Conservation (phyloP, 192 early-diverging fungal species). For the Spinellus fusiger region DNA sequence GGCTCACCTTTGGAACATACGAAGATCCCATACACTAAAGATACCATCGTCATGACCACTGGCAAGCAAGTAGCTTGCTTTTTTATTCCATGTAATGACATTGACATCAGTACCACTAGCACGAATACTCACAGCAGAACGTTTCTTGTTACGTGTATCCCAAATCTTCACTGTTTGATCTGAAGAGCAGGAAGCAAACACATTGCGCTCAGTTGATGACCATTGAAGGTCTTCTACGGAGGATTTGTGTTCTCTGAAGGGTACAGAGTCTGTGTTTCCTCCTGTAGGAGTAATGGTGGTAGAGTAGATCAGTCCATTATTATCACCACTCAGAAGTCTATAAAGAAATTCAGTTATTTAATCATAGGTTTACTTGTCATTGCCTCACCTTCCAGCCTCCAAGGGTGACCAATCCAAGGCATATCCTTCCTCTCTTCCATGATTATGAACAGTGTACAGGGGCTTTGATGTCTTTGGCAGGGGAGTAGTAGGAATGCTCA, state of each 20-base stretch:
- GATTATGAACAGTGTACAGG: conserved; percentile 73
- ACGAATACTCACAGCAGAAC: conserved; percentile 66
- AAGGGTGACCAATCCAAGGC: conserved; percentile 91
- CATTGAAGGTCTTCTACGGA: conserved; percentile 97
- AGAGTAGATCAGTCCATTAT: conserved; percentile 70
- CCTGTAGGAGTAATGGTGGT: conserved; percentile 62
- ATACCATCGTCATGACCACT: conserved; percentile 89
- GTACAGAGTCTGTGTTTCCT: conserved; percentile 65
- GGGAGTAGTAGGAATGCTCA: conserved; percentile 79
- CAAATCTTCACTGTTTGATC: conserved; percentile 93
- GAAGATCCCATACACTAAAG: conserved; percentile 96
- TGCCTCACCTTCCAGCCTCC: conserved; percentile 42
- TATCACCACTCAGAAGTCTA: conserved; percentile 86
- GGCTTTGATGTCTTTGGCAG: conserved; percentile 61
- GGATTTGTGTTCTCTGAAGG: conserved; percentile 78
- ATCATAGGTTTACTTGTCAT: not conserved
- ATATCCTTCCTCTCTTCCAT: conserved; percentile 85
- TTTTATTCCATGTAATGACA: conserved; percentile 94
- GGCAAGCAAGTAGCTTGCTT: conserved; percentile 81
- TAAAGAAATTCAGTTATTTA: conserved; percentile 2
- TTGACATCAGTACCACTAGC: conserved; percentile 91
- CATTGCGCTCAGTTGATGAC: conserved; percentile 83
- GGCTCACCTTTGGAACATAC: conserved; percentile 37
- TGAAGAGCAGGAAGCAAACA: conserved; percentile 89
- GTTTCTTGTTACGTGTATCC: conserved; percentile 81